phyloP scores from a whole-genome alignment of 306 rosid genomes.

The Sophora flavescens region DNA sequence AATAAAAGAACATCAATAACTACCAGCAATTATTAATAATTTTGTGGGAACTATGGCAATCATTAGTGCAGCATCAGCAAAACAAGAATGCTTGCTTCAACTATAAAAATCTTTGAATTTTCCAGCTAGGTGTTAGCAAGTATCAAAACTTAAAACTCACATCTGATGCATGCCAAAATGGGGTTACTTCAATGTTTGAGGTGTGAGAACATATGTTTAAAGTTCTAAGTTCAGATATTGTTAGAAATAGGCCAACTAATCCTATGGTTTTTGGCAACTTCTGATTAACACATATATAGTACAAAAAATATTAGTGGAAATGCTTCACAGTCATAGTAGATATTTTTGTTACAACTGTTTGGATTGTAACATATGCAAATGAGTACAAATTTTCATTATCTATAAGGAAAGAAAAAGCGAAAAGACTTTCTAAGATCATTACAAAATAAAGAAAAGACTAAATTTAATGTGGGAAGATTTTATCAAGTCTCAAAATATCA shows the following conservation, averaged over 20 bases:
- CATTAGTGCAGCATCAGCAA: conserved; percentile 6
- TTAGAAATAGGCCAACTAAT: conserved; percentile 16
- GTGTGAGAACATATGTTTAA: conserved; percentile 17
- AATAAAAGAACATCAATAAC: conserved; percentile 9
- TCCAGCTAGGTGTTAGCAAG: conserved; percentile 18
- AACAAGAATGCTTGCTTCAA: conserved; percentile 9
- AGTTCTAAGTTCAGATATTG: not conserved
- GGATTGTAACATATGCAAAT: conserved; percentile 47
- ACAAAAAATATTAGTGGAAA: conserved; percentile 7
- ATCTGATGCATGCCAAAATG: conserved; percentile 29
- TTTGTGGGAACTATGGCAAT: conserved; percentile 23
- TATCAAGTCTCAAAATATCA: conserved; percentile 43
- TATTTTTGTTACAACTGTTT: conserved; percentile 52
- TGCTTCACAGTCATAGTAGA: conserved; percentile 29
- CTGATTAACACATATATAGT: not conserved
- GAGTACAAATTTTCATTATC: conserved; percentile 41
- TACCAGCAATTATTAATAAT: not conserved
- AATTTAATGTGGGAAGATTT: conserved; percentile 31
- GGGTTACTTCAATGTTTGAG: not conserved
- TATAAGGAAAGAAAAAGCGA: conserved; percentile 18
- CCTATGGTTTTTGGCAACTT: conserved; percentile 24
- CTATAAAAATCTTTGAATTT: not conserved
- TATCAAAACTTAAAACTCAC: not conserved
- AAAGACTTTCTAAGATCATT: conserved; percentile 28
- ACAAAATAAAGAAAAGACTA: conserved; percentile 29